phyloP scores from a whole-genome alignment of 1,139 yeast species.

The Trichomonascaceae sp. region DNA sequence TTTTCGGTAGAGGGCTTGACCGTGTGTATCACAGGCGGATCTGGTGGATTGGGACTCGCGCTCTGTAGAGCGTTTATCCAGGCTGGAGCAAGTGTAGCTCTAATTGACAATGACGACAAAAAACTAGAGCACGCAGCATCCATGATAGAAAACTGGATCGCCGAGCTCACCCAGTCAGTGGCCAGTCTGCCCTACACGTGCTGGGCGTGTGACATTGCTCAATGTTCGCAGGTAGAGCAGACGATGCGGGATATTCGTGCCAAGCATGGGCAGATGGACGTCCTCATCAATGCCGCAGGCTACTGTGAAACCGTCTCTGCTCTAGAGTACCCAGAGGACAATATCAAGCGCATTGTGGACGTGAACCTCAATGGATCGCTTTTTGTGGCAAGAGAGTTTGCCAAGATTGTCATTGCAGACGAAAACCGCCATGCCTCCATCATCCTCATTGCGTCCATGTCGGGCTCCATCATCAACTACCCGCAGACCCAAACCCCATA shows the following conservation, averaged over 20 bases:
- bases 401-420: slow-evolving; percentile 49
- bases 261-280: slow-evolving; percentile 50
- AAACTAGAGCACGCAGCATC: slow-evolving; percentile 45
- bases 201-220: slow-evolving; percentile 69
- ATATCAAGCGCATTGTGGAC: slow-evolving; percentile 55
- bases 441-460: slow-evolving; percentile 73
- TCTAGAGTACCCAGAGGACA: slow-evolving; percentile 57
- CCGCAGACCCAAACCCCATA: slow-evolving; percentile 81
- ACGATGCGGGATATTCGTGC: slow-evolving; percentile 35
- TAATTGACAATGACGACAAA: slow-evolving; percentile 56
- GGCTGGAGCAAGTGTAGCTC: slow-evolving; percentile 37
- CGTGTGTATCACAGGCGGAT: slow-evolving; percentile 70
- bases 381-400: slow-evolving; percentile 51
- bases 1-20: slow-evolving; percentile 49
- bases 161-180: too few relatives aligned
- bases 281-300: slow-evolving; percentile 72
- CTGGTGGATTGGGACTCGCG: slow-evolving; percentile 65
- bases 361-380: slow-evolving; percentile 69
- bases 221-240: slow-evolving; percentile 45
- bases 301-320: slow-evolving; percentile 72
- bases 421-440: slow-evolving; percentile 40
- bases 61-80: slow-evolving; percentile 23
- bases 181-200: slow-evolving; percentile 42
- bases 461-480: slow-evolving; percentile 68
- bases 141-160: slow-evolving; percentile 44